These are phyloP conservation scores for Trichoderma harzianum DNA, from an alignment of 2,329 filamentous ascomycete species.

Conservation along the genomic window DNA sequence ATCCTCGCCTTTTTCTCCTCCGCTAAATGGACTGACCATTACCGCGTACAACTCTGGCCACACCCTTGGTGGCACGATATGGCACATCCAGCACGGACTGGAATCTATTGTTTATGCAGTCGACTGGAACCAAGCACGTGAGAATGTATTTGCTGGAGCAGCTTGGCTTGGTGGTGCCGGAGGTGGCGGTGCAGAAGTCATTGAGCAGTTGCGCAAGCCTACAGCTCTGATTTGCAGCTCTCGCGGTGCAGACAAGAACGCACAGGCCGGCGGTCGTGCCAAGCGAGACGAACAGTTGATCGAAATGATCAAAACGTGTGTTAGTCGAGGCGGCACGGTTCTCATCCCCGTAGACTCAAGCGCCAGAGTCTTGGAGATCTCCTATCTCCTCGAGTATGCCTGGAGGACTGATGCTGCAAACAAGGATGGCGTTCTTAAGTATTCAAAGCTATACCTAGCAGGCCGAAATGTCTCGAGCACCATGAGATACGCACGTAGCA, in stretches of 20 bases:
- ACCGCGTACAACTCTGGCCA: conserved; percentile 97
- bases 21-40: conserved; percentile 85
- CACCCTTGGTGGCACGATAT: conserved; percentile 94
- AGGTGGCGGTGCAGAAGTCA: conserved; percentile 79
- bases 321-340: conserved; percentile 81
- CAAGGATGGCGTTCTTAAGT: conserved; percentile 49
- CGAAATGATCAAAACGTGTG: conserved; percentile 74
- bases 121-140: conserved; percentile 96
- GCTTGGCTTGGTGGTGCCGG: conserved; percentile 86
- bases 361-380: conserved; percentile 86
- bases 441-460: conserved; percentile 71
- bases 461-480: conserved; percentile 84
- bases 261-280: conserved; percentile 67
- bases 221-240: conserved; percentile 93
- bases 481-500: conserved; percentile 85
- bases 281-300: conserved; percentile 84
- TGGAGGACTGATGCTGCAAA: conserved; percentile 68
- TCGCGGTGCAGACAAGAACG: conserved; percentile 68
- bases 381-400: conserved; percentile 87
- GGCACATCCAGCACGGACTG: conserved; percentile 95
- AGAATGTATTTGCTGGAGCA: conserved; percentile 90
- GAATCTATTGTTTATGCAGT: conserved; percentile 97
- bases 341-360: conserved; percentile 93
- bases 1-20: conserved; percentile 81
- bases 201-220: conserved; percentile 88